Conservation (phyloP, 176 grass and related monocot genomes). For the Triticum urartu region DNA sequence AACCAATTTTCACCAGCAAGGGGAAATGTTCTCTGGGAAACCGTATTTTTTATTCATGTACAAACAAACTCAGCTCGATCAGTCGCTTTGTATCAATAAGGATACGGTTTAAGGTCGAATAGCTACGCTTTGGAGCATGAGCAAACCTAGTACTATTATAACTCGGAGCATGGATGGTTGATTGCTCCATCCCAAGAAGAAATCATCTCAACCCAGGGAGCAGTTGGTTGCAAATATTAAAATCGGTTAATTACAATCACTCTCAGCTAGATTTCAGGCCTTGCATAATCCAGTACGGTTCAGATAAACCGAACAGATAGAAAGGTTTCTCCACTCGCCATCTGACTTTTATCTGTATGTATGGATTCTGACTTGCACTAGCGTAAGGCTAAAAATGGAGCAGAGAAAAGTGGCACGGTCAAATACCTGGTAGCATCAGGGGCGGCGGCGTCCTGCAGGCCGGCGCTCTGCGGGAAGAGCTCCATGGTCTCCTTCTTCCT, state of each 20-base stretch:
- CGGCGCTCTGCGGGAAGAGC: conserved; percentile 82
- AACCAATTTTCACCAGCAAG: not conserved
- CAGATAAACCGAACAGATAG: not conserved
- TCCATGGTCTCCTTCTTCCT: conserved; percentile 67
- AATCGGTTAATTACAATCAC: not conserved
- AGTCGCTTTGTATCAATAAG: not conserved
- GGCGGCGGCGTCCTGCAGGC: conserved; percentile 26
- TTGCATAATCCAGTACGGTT: not conserved
- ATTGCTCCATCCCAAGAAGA: not conserved
- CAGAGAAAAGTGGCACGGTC: not conserved
- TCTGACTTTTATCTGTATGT: not conserved
- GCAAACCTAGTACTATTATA: not conserved
- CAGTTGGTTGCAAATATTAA: not conserved
- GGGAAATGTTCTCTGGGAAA: not conserved
- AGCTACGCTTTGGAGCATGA: not conserved
- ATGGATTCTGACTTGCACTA: not conserved
- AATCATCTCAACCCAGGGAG: not conserved
- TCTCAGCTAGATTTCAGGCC: conserved; percentile 12
- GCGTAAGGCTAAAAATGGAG: not conserved
- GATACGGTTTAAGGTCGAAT: not conserved
- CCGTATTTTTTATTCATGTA: not conserved
- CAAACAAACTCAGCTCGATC: not conserved
- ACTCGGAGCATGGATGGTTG: not conserved
- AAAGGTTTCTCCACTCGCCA: not conserved
- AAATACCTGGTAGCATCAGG: conserved; percentile 39